Conservation (phyloP, 306 rosid genomes). For the Fagus sylvatica region DNA sequence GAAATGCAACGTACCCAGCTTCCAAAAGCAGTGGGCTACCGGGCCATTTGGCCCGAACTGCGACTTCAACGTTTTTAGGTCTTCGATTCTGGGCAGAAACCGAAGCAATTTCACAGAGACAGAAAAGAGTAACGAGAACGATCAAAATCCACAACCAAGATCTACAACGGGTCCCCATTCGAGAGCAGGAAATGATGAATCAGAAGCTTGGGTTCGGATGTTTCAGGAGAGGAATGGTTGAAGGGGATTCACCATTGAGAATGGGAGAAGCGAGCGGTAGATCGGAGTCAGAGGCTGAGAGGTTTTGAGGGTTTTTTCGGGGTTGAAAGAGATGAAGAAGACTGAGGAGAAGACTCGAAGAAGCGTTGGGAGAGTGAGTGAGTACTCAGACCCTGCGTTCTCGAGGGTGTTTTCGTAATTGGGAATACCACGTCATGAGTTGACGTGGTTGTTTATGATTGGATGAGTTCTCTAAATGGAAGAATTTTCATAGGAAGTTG, state of each 20-base stretch:
- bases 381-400: not conserved
- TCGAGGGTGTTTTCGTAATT: not conserved
- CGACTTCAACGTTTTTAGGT: conserved; percentile 77
- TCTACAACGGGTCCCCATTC: conserved; percentile 49
- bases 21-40: conserved; percentile 87
- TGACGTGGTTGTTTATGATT: conserved; percentile 14
- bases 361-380: not conserved
- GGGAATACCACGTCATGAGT: not conserved
- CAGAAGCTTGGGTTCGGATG: not conserved
- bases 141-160: conserved; percentile 42
- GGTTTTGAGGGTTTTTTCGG: not conserved
- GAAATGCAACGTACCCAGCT: conserved; percentile 63
- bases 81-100: conserved; percentile 40
- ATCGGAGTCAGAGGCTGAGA: conserved; percentile 25
- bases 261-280: not conserved
- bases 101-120: conserved; percentile 32
- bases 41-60: conserved; percentile 83
- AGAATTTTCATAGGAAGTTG: no score
- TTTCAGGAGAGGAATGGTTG: conserved; percentile 5
- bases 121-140: conserved; percentile 32
- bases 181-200: no score
- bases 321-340: not conserved
- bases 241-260: conserved; percentile 32
- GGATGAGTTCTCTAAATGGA: not conserved
- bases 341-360: conserved; percentile 23